phyloP scores from a whole-genome alignment of 2,329 filamentous ascomycete genomes.

The Paecilomyces sp. region DNA sequence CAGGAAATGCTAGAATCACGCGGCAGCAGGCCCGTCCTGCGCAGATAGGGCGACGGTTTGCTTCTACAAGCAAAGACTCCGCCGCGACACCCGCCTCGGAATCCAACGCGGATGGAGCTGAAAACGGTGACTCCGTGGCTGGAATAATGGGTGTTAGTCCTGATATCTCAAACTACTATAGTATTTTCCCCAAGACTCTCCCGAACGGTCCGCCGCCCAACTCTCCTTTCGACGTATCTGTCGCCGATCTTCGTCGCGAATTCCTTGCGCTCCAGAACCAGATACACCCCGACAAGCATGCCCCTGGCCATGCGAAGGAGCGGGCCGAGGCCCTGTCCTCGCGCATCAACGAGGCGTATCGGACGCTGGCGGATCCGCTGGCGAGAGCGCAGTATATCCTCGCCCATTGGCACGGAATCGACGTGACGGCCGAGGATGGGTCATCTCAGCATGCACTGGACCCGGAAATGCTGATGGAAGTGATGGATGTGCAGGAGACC shows the following conservation, averaged over 20 bases:
- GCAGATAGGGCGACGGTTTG: background rate
- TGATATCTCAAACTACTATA: conserved; percentile 62
- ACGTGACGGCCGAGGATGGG: conserved; percentile 70
- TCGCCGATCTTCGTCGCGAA: conserved; percentile 65
- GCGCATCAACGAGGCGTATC: conserved; percentile 86
- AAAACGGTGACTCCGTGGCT: background rate
- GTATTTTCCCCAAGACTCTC: conserved; percentile 77
- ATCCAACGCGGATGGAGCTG: background rate
- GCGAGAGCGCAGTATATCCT: conserved; percentile 84
- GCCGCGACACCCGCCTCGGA: background rate
- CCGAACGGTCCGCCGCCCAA: conserved; percentile 68
- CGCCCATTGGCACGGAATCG: conserved; percentile 56
- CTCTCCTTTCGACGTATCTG: conserved; percentile 69
- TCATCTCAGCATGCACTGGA: conserved; percentile 60
- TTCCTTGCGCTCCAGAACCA: conserved; percentile 72
- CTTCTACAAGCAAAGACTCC: background rate
- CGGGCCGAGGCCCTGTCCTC: conserved; percentile 72
- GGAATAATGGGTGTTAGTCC: conserved; percentile 13
- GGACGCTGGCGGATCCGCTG: conserved; percentile 71
- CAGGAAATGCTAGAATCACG: background rate
- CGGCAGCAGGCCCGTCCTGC: background rate
- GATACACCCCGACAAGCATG: conserved; percentile 45
- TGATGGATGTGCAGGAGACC: conserved; percentile 71
- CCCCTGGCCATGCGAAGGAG: conserved; percentile 39
- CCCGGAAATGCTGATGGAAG: conserved; percentile 70